Percentiles rank a stretch among this genome's conserved stretches.
phyloP scores from a whole-genome alignment of 169 alveolate genomes.

The Plasmodium malariae region DNA sequence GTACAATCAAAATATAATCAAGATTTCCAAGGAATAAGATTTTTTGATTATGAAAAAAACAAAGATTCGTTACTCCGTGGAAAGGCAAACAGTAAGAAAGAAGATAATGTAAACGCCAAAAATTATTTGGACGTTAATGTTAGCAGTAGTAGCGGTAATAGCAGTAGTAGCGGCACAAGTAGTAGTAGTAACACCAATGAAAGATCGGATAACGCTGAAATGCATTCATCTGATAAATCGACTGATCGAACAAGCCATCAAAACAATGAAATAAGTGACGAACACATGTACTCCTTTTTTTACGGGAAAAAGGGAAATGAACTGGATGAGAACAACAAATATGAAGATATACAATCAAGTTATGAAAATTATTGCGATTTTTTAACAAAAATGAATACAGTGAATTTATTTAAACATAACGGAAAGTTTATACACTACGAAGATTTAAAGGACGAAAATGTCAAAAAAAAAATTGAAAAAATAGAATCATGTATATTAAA shows the following conservation, averaged over 20 bases:
- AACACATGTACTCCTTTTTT: constrained; percentile 11
- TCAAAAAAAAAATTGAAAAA: constrained; percentile 42
- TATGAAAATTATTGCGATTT: constrained; percentile 71
- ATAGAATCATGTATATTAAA: constrained; percentile 78
- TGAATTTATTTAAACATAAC: constrained; percentile 74
- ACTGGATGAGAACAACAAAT: constrained; percentile 18
- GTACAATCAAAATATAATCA: background rate
- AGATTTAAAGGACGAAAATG: constrained; percentile 38
- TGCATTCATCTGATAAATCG: background rate
- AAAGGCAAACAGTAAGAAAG: background rate
- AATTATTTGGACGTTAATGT: background rate
- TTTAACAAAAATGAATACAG: constrained; percentile 46
- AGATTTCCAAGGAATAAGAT: no score
- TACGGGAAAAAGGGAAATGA: constrained; percentile 4
- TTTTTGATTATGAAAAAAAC: background rate
- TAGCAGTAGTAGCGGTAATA: background rate
- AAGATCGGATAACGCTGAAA: background rate
- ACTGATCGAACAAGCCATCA: no score
- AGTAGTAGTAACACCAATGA: background rate
- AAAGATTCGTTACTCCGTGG: background rate
- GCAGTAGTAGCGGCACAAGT: background rate
- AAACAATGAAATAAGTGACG: constrained; percentile 45
- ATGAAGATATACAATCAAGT: constrained; percentile 76
- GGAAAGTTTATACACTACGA: constrained; percentile 78
- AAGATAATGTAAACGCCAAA: background rate